phyloP scores from a whole-genome alignment of 768 basidiomycete species.

The Zangia roseola region DNA sequence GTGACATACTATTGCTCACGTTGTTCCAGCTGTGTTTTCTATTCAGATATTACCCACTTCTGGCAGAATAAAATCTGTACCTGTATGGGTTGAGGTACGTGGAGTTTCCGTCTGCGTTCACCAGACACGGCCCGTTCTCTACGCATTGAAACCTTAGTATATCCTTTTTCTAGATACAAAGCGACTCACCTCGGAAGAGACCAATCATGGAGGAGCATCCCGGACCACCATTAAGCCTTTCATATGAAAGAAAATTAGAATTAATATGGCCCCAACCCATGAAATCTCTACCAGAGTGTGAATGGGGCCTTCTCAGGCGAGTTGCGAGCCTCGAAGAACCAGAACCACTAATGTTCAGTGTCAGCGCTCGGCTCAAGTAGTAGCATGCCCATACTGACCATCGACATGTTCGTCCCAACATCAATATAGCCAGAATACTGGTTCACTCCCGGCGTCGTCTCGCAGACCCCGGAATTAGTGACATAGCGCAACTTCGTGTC shows the following conservation, averaged over 20 bases:
- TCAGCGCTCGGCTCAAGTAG: neutral
- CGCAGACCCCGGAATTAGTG: slow-evolving; percentile 59
- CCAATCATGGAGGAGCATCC: slow-evolving; percentile 66
- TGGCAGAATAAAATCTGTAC: slow-evolving; percentile 25
- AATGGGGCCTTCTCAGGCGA: slow-evolving; percentile 62
- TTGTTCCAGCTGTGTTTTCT: slow-evolving; percentile 58
- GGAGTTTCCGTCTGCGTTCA: slow-evolving; percentile 51
- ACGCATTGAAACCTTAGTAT: neutral
- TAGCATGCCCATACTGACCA: slow-evolving; percentile 36
- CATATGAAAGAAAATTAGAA: neutral
- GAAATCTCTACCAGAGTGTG: slow-evolving; percentile 52
- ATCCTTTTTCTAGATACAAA: neutral
- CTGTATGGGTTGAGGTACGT: slow-evolving; percentile 62
- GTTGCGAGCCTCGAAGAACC: slow-evolving; percentile 68
- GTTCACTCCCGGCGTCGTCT: slow-evolving; percentile 58
- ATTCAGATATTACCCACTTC: neutral
- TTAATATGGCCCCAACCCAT: neutral
- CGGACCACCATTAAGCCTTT: slow-evolving; percentile 58
- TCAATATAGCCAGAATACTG: slow-evolving; percentile 66
- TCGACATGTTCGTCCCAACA: slow-evolving; percentile 55
- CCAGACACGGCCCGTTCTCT: slow-evolving; percentile 67
- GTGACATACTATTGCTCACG: slow-evolving; percentile 55
- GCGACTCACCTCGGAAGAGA: slow-evolving; percentile 52
- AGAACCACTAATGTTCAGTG: slow-evolving; percentile 54
- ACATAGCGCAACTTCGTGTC: slow-evolving; percentile 46